Percentiles rank a stretch among this genome's conserved stretches.
These are phyloP conservation scores for Ogataea glucozyma DNA, from an alignment of 805 yeast genomes.

Conservation along the genomic window DNA sequence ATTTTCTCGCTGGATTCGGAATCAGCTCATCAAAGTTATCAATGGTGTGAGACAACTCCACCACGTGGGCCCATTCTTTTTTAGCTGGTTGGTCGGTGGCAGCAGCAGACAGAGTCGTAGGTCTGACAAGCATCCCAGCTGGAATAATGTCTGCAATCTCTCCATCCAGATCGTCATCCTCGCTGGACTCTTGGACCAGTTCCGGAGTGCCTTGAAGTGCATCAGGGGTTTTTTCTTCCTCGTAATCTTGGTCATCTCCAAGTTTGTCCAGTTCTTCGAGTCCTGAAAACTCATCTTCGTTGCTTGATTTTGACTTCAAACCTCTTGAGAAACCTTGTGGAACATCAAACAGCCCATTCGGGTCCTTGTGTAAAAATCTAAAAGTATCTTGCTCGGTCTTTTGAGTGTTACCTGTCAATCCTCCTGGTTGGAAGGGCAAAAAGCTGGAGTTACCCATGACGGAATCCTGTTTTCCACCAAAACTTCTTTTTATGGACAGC, in stretches of 20 bases:
- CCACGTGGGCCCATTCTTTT: conserved; percentile 92
- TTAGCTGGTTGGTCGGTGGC: conserved; percentile 17
- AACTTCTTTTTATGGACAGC: conserved; percentile 68
- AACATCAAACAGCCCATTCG: conserved; percentile 72
- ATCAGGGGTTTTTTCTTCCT: conserved; percentile 7
- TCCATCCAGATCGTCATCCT: conserved; percentile 22
- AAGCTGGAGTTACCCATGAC: conserved; percentile 70
- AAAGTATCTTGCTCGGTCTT: conserved; percentile 34
- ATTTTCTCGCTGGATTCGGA: conserved; percentile 88
- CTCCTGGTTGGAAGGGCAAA: conserved; percentile 94
- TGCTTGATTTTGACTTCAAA: conserved; percentile 35
- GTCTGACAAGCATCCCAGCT: conserved; percentile 28
- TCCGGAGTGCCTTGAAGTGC: conserved; percentile 10
- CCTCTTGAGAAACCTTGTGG: conserved; percentile 87
- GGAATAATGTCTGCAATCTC: conserved; percentile 35
- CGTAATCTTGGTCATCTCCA: conserved; percentile 12
- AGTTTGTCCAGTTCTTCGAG: conserved; percentile 11
- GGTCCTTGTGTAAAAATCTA: conserved; percentile 59
- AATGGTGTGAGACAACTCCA: conserved; percentile 79
- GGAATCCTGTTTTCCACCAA: conserved; percentile 59
- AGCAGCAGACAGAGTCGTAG: conserved; percentile 16
- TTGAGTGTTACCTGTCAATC: conserved; percentile 37
- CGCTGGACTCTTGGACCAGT: conserved; percentile 7
- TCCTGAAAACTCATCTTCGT: conserved; percentile 8
- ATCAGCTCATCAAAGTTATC: conserved; percentile 85